Evolutionary conservation across 2,329 filamentous ascomycete species (phyloP), one percentile per base, ranked within the genome.

Genomic region (Colletotrichum brevisporum): DNA sequence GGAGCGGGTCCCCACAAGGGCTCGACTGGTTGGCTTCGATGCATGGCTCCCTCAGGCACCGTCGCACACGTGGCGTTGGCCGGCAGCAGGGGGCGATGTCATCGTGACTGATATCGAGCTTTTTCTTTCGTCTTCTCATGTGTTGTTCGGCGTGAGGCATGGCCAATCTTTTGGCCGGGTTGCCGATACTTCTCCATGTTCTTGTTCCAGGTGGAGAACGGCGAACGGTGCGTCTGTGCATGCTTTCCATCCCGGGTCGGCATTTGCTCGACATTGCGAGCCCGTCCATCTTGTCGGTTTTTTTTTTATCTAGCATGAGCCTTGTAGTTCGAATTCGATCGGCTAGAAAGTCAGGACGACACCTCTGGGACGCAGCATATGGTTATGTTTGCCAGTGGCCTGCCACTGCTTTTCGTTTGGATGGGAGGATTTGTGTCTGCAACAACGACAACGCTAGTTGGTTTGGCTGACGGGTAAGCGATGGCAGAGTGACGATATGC

Each of bases 191-290:
- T 39, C 41, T 26, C 45, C 9, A 15, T 18, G n/a, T 15, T 21
- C 15, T 21, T 39, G 41, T 41, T 36, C 15, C n/a, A 18, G n/a
- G 39, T 60, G 18, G 55, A 48, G 26, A 54, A 55, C 24, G 24
- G 41, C 55, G 61, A 69, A 60, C 62, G 41, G 43, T 43, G 31
- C 50, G 61, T 69, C 66, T 60, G 55, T 60, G 62, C 62, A 60
- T 54, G 21, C 56, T 31, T 31, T 13, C 31, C 36, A n/a, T 43
- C 27, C 18, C 45, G 18, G 45, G 51, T 55, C 59, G 64, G 59
- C 51, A 56, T 39, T 50, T 56, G 24, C 27, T 63, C 12, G 6
- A 31, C 8, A 2, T 31, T 9, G 2, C 2, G 27, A 31, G 27
- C 6, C 27, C 27, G 27, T 31, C 27, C 6, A 12, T 16, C 18